Evolutionary conservation across 345 rosid species (phyloP).

Genomic region (Noccaea bulbosa): DNA sequence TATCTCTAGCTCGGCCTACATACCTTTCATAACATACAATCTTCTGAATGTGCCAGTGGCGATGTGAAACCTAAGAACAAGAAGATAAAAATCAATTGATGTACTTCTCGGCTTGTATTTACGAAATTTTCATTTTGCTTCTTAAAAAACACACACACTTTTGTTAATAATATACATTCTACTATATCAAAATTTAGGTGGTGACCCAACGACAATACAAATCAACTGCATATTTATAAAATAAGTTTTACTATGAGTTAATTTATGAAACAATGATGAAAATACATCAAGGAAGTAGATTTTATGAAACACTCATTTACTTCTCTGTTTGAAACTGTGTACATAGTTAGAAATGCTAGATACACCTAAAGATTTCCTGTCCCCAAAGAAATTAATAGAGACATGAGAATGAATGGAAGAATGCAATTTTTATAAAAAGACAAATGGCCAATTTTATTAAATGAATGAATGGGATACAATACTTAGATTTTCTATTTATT

Average conservation of each 20-base stretch:
- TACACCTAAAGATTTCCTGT: constrained; percentile 46
- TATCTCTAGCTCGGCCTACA: constrained; percentile 15
- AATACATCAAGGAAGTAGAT: constrained; percentile 10
- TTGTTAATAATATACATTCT: background rate
- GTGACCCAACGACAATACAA: background rate
- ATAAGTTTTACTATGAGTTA: background rate
- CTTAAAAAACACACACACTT: background rate
- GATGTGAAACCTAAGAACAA: constrained; percentile 7
- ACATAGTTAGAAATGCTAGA: constrained; percentile 41
- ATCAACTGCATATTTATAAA: background rate
- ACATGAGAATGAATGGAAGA: constrained; percentile 37
- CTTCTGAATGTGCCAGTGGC: background rate
- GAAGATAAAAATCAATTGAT: background rate
- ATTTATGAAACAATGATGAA: constrained; percentile 3
- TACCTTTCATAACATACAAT: background rate
- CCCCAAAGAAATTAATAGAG: constrained; percentile 37
- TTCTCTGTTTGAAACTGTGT: constrained; percentile 26
- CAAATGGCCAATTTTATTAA: constrained; percentile 14
- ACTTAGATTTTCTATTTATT: constrained; percentile 7
- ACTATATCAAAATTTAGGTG: background rate
- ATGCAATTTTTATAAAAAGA: background rate
- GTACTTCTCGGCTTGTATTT: constrained; percentile 1
- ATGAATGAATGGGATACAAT: constrained; percentile 38
- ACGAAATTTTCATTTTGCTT: background rate
- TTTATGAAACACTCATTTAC: constrained; percentile 36